phyloP scores from a whole-genome alignment of 176 grass and related monocot species.

The Dactylis glomerata region DNA sequence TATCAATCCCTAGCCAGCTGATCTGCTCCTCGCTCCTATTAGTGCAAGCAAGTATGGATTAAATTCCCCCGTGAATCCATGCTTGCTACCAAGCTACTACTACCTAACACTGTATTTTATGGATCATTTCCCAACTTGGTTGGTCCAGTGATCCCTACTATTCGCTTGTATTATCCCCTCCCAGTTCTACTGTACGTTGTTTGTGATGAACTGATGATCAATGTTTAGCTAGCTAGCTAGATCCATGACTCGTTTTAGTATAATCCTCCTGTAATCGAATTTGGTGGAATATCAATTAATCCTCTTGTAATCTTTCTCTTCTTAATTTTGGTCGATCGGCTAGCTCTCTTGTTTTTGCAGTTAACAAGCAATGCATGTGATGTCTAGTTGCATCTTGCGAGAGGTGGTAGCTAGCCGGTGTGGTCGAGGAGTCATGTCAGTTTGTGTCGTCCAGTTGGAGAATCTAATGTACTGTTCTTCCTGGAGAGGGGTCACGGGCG shows the following conservation, averaged over 20 bases:
- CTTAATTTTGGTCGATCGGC: background rate
- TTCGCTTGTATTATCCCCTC: slow-evolving; percentile 25
- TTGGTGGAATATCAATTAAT: background rate
- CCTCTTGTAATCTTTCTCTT: background rate
- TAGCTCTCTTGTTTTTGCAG: background rate
- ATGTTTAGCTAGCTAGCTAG: background rate
- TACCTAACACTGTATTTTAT: background rate
- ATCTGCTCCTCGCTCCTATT: slow-evolving; percentile 7
- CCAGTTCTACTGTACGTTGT: background rate
- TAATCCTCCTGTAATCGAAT: background rate
- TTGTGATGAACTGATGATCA: slow-evolving; percentile 23
- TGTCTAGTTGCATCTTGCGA: background rate
- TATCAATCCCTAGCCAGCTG: slow-evolving; percentile 1
- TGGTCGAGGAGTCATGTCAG: slow-evolving; percentile 32
- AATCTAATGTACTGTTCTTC: slow-evolving; percentile 41
- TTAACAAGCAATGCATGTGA: background rate
- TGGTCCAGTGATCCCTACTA: background rate
- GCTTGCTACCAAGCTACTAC: slow-evolving; percentile 9
- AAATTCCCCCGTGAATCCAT: background rate
- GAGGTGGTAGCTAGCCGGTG: slow-evolving; percentile 1
- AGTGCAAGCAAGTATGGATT: slow-evolving; percentile 11
- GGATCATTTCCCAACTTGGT: slow-evolving; percentile 20
- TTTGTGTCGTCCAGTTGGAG: slow-evolving; percentile 28
- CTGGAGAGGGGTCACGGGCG: slow-evolving; percentile 16
- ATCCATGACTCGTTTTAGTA: slow-evolving; percentile 1